Base-by-base conservation (phyloP, 73 alveolate genomes). In the Paramecium tetraurelia region DNA sequence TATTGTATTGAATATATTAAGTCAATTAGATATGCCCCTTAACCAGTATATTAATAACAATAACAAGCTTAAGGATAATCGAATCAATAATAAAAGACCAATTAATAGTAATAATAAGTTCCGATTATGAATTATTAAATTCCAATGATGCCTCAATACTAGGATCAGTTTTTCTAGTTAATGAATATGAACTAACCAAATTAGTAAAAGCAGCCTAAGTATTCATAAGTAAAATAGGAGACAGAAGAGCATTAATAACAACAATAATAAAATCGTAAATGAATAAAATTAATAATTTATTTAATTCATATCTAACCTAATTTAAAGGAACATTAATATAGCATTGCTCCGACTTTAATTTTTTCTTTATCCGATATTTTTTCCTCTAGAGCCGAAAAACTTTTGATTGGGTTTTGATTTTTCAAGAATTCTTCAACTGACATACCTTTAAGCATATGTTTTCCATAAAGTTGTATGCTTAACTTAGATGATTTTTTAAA, bases 201-300 rank as follows among this genome's bases (percentile, higher is more conserved):
- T 27, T 33, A 27, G 12, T 7, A 63, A 63, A 63, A 27, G 29
- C n/a, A 63, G 12, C 84, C 84, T 1, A 63, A 63, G 11, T 63
- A 63, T 63, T 63, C 84, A 27, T 63, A 63, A 63, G 84, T 63
- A 7, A 63, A 63, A 63, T 33, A 63, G 9, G 84, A 63, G 46
- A 14, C 22, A 22, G 69, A 53, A 18, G 69, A 53, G 21, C 22
- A 59, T 14, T 12, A 63, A 63, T 27, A 63, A 53, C n/a, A 59
- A 58, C 24, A 59, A 63, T 27, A 63, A 63, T 63, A 63, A 33
- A 63, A 63, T 63, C 84, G 84, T 63, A 63, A 63, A 63, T 63
- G 84, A 53, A 53, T 53, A 16, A 53, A 53, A 53, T 53, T 53
- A 18, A 4, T 63, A 63, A 63, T 27, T 63, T 63, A 31, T 31